These are phyloP conservation scores for Talaromyces liani DNA, from an alignment of 495 filamentous ascomycete species.

Conservation along the genomic window DNA sequence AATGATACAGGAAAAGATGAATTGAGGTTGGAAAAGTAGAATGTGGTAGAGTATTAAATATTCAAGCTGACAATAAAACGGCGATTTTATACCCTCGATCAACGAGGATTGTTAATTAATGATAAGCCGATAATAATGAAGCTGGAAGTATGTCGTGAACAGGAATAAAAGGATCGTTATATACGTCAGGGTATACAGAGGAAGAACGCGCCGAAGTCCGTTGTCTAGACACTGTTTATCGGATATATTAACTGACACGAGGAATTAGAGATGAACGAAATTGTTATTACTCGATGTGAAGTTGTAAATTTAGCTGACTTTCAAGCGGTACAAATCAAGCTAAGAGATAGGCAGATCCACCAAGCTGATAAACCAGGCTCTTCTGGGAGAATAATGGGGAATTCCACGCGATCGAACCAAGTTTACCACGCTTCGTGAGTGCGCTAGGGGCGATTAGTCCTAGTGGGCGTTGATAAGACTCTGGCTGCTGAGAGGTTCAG, in stretches of 20 bases:
- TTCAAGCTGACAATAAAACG: not conserved
- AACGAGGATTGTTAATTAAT: not conserved
- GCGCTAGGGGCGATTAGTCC: not conserved
- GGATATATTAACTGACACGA: not conserved
- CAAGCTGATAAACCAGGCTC: not conserved
- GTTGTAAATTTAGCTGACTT: not conserved
- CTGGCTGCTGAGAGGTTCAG: conserved; percentile 1
- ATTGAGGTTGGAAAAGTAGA: not conserved
- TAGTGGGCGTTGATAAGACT: not conserved
- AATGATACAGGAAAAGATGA: not conserved
- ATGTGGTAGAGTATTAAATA: not conserved
- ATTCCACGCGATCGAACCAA: not conserved
- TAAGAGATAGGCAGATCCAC: not conserved
- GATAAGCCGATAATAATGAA: not conserved
- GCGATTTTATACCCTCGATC: not conserved
- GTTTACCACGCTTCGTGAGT: not conserved
- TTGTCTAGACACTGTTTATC: not conserved
- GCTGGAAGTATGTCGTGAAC: not conserved
- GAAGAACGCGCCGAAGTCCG: not conserved
- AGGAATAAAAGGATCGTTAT: not conserved
- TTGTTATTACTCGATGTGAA: conserved; percentile 6
- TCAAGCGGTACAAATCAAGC: not conserved
- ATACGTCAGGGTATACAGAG: not conserved
- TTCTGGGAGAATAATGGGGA: not conserved
- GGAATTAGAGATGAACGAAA: not conserved